Conservation (phyloP, 176 grass and related monocot species). For the Oryza punctata region DNA sequence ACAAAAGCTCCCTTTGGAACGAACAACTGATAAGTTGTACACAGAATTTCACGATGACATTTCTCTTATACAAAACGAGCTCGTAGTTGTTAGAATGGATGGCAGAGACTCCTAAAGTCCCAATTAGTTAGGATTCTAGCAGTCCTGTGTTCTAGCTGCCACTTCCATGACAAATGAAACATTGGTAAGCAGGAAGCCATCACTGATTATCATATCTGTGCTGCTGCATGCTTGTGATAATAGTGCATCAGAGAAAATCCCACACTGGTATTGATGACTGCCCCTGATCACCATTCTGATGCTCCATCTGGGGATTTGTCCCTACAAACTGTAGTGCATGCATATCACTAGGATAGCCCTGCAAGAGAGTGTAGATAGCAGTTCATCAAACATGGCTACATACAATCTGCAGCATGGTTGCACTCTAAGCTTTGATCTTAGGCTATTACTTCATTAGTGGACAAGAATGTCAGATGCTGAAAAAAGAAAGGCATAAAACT, state of each 20-base stretch:
- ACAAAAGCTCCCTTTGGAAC: background rate
- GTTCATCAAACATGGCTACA: background rate
- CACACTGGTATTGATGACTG: constrained; percentile 79
- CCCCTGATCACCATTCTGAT: constrained; percentile 61
- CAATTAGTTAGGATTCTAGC: background rate
- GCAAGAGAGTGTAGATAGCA: constrained; percentile 4
- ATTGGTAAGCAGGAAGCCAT: background rate
- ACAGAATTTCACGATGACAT: background rate
- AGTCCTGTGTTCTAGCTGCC: background rate
- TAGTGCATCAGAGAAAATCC: constrained; percentile 72
- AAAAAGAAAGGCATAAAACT: background rate
- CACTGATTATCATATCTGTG: background rate
- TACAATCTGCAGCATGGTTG: constrained; percentile 8
- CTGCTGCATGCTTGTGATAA: background rate
- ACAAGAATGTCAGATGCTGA: background rate
- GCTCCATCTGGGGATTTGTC: constrained; percentile 50
- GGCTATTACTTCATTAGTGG: background rate
- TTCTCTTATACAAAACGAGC: background rate
- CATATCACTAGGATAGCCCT: constrained; percentile 73
- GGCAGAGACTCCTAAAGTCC: background rate
- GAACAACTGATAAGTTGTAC: background rate
- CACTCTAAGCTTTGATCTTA: background rate
- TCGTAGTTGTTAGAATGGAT: background rate
- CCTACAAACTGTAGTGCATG: constrained; percentile 67
- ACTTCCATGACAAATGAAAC: background rate